Percentiles rank a stretch among this genome's conserved stretches.
phyloP scores from a whole-genome alignment of 2,329 filamentous ascomycete species.

The Penicillium occitanis region DNA sequence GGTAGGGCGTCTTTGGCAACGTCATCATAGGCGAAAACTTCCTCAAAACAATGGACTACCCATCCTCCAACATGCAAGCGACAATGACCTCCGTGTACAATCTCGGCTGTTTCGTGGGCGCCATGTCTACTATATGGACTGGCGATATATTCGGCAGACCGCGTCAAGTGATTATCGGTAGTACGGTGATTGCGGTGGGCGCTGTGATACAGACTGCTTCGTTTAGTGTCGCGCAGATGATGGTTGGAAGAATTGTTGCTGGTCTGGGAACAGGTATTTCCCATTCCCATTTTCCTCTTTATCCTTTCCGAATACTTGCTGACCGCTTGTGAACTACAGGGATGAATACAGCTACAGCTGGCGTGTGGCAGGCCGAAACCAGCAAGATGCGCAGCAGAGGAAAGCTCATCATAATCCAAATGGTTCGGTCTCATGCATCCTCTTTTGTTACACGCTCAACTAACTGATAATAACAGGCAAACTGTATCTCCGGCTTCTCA shows the following conservation, averaged over 20 bases:
- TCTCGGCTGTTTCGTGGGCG: constrained; percentile 19
- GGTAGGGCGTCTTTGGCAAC: constrained; percentile 20
- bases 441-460: neutral
- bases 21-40: constrained; percentile 20
- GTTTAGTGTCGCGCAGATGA: constrained; percentile 46
- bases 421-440: constrained; percentile 22
- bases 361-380: constrained; percentile 49
- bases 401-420: constrained; percentile 31
- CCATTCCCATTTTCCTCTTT: neutral
- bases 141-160: constrained; percentile 19
- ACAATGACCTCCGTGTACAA: constrained; percentile 22
- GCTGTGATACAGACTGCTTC: constrained; percentile 49
- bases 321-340: too few species aligned
- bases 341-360: constrained; percentile 48
- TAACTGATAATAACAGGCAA: constrained; percentile 43
- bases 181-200: constrained; percentile 37
- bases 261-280: constrained; percentile 47
- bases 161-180: constrained; percentile 19
- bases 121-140: constrained; percentile 19
- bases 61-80: constrained; percentile 18
- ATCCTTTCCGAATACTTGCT: too few species aligned
- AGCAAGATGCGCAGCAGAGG: constrained; percentile 37
- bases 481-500: constrained; percentile 50
- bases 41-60: constrained; percentile 17
- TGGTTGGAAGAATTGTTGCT: constrained; percentile 50